Percentiles rank a stretch among this genome's conserved stretches.
Conservation (phyloP, 139 green algal species). For the Chlorella sp. region DNA sequence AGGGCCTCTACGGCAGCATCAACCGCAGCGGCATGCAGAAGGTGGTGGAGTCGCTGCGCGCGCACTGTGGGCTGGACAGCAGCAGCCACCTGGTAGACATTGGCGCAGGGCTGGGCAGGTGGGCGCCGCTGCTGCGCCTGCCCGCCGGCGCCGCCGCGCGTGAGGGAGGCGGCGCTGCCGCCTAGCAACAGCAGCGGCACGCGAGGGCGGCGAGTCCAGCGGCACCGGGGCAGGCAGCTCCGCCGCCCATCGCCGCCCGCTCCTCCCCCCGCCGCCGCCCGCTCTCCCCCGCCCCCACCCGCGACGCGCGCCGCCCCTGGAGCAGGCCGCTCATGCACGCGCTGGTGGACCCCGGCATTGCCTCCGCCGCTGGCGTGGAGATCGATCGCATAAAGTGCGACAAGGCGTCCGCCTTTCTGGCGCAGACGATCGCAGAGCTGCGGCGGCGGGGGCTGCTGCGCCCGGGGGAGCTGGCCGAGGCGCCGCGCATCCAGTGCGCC, state of each 20-base stretch:
- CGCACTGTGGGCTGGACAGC: conserved; percentile 60
- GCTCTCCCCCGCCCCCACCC: no score
- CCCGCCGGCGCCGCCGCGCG: no score
- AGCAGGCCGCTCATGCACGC: conserved; percentile 85
- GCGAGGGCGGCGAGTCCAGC: no score
- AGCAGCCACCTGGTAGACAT: conserved; percentile 81
- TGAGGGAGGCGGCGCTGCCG: no score
- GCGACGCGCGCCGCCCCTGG: no score
- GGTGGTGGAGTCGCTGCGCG: conserved; percentile 68
- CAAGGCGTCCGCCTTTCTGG: conserved; percentile 79
- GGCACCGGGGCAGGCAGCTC: no score
- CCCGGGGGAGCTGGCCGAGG: background rate
- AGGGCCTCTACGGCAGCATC: conserved; percentile 91
- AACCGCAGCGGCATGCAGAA: conserved; percentile 73
- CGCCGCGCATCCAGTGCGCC: conserved; percentile 57
- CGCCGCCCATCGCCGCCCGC: no score
- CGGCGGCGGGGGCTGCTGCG: conserved; percentile 6
- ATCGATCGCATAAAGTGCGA: conserved; percentile 85
- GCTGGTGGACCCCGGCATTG: conserved; percentile 51
- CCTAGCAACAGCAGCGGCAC: no score
- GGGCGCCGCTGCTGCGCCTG: background rate
- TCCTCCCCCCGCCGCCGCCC: no score
- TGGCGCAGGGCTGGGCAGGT: conserved; percentile 86
- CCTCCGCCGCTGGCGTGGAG: conserved; percentile 69
- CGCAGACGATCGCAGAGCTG: conserved; percentile 51